phyloP scores from a whole-genome alignment of 768 basidiomycete genomes.

The Trametes cingulata region DNA sequence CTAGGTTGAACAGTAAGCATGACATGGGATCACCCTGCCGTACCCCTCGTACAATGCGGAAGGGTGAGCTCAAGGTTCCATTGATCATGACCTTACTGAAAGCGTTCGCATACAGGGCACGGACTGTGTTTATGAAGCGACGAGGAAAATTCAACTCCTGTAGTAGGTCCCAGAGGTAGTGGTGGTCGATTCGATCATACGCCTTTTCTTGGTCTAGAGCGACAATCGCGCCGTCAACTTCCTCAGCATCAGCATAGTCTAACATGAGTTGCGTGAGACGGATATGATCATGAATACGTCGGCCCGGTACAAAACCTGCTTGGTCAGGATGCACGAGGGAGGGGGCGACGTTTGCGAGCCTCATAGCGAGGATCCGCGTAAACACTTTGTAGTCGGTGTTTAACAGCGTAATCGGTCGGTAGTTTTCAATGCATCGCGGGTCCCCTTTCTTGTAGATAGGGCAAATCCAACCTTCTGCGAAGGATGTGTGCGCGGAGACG shows the following conservation, averaged over 20 bases:
- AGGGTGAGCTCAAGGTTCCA: constrained; percentile 29
- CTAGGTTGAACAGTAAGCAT: constrained; percentile 35
- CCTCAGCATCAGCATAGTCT: constrained; percentile 10
- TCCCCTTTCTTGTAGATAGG: constrained; percentile 44
- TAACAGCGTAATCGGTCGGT: constrained; percentile 24
- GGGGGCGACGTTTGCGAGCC: constrained; percentile 16
- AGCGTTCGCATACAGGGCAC: constrained; percentile 33
- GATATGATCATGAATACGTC: constrained; percentile 36
- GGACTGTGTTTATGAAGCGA: constrained; percentile 27
- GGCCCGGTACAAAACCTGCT: constrained; percentile 39
- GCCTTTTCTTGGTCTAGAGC: too few species aligned
- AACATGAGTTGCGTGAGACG: constrained; percentile 26
- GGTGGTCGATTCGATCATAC: constrained; percentile 19
- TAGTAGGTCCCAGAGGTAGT: constrained; percentile 16
- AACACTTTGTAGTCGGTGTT: constrained; percentile 38
- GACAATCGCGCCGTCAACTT: constrained; percentile 14
- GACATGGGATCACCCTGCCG: constrained; percentile 38
- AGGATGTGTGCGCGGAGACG: constrained; percentile 10
- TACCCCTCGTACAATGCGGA: constrained; percentile 34
- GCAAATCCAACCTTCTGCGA: constrained; percentile 36
- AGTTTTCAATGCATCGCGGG: constrained; percentile 4
- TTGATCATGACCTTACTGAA: constrained; percentile 36
- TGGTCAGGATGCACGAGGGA: constrained; percentile 38
- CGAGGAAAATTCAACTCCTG: constrained; percentile 2
- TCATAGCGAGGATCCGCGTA: constrained; percentile 26